Evolutionary conservation across 176 grass and related monocot genomes (phyloP).

Genomic region (Secale cereale): DNA sequence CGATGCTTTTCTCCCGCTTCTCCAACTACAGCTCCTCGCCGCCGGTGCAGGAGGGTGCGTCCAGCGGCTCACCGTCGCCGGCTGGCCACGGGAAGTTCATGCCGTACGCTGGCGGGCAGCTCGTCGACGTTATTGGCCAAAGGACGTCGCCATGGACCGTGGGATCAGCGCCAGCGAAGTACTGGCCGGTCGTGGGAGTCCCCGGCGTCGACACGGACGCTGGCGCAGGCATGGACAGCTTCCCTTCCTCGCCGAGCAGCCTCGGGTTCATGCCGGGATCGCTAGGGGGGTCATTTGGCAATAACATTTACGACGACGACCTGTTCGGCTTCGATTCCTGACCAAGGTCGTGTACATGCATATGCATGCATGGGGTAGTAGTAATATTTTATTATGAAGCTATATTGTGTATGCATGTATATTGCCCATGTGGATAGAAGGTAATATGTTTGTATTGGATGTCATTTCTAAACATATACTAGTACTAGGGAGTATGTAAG

Average conservation of each 20-base stretch:
- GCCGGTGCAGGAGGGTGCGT: not conserved
- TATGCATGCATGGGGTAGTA: not conserved
- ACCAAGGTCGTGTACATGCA: not conserved
- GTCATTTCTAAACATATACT: not conserved
- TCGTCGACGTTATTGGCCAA: not conserved
- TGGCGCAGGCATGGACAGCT: conserved; percentile 18
- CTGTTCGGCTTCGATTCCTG: conserved; percentile 18
- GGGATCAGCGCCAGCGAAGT: conserved; percentile 35
- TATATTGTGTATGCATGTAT: too few relatives aligned
- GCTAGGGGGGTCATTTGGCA: conserved; percentile 13
- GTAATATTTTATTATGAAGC: too few relatives aligned
- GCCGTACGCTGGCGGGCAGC: not conserved
- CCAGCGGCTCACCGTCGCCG: conserved; percentile 3
- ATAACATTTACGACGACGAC: conserved; percentile 22
- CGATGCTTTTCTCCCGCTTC: not conserved
- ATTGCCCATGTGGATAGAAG: too few relatives aligned
- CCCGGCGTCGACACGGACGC: not conserved
- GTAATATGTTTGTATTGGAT: not conserved
- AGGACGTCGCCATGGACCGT: not conserved
- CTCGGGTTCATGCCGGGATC: conserved; percentile 26
- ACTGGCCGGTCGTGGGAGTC: not conserved
- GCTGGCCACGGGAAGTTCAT: not conserved
- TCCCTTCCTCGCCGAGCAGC: conserved; percentile 47
- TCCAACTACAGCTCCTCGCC: not conserved
- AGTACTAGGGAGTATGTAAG: too few relatives aligned